phyloP scores from a whole-genome alignment of 2,329 filamentous ascomycete species.

The Reticulascus tulasneorum region DNA sequence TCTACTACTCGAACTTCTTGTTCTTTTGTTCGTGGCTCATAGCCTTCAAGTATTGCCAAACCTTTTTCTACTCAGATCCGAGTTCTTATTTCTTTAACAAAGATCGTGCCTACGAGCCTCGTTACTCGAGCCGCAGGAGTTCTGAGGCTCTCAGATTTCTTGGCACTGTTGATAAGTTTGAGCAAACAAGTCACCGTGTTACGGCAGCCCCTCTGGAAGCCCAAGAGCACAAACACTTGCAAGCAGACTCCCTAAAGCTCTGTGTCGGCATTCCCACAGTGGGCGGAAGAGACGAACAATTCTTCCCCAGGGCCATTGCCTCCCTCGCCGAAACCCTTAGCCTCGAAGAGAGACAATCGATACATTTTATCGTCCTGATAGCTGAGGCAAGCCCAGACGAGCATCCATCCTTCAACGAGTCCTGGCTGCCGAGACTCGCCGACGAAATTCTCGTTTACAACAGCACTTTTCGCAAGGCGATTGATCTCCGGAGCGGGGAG shows the following conservation, averaged over 20 bases:
- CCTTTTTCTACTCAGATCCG: too few relatives aligned
- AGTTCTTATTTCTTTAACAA: conserved; percentile 29
- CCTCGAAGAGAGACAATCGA: conserved; percentile 23
- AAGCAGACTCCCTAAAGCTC: conserved; percentile 11
- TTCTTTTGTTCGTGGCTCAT: too few relatives aligned
- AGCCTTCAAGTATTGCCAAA: too few relatives aligned
- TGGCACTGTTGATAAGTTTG: conserved; percentile 1
- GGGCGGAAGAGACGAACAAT: conserved; percentile 24
- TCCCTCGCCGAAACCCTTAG: conserved; percentile 27
- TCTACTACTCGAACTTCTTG: too few relatives aligned
- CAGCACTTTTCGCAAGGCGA: conserved; percentile 7
- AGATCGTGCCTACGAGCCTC: conserved; percentile 20
- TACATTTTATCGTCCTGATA: conserved; percentile 29
- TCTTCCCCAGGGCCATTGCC: conserved; percentile 24
- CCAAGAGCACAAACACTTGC: not conserved
- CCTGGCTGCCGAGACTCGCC: conserved; percentile 26
- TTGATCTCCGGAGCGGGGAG: conserved; percentile 17
- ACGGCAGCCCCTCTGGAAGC: not conserved
- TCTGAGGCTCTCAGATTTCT: conserved; percentile 23
- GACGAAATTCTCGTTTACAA: conserved; percentile 30
- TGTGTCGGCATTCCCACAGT: conserved; percentile 32
- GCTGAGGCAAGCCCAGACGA: conserved; percentile 26
- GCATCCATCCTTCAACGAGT: conserved; percentile 26
- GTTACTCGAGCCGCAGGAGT: conserved; percentile 21
- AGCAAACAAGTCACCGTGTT: too few relatives aligned